Evolutionary conservation across 2,329 filamentous ascomycete genomes (phyloP), one percentile per base, ranked within the genome.

Genomic region (Thelonectria discophora): DNA sequence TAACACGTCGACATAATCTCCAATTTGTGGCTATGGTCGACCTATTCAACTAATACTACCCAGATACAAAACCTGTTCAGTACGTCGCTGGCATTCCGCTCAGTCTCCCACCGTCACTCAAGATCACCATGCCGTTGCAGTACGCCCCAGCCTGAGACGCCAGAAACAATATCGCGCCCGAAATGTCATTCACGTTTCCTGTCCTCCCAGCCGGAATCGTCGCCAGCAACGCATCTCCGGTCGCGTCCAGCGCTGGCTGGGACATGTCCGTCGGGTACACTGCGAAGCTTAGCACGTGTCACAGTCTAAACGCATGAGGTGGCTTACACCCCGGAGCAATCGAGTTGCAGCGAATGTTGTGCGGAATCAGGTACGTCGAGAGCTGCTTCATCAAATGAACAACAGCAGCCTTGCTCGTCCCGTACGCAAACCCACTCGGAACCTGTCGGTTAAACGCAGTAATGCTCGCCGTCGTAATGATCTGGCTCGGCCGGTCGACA

Each of bases 221-320:
- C 30, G 24, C 27, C 11, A 32, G 27, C 17, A 43, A 54, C 9
- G 15, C 15, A 2, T 37, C 47, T 2, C 27, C 47, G 4, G 47
- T 37, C 13, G 27, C 20, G 13, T 18, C 32, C 27, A 54, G 32
- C 3, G 24, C 51, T 1, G 51, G 48, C 3, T 37, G 27, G 17
- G 51, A 45, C 39, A 54, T 54, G 15, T 54, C 51, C 5, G 51
- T 54, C 32, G 51, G 51, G n/a, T 32, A 46, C 18, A 46, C 51
- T 46, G 34, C 15, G 42, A 13, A 4, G 2, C 9, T 52, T 30
- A 43, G 34, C 9, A 18, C 6, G n/a, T 27, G 37, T 13, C 13
- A 21, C 13, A 3, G 12, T 32, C 30, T 17, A 8, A 27, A 10
- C 10, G 6, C 27, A 17, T 18, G 46, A 18, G 37, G n/a, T n/a